These are phyloP conservation scores for Saposhnikovia divaricata DNA, from an alignment of 129 eudicot genomes.

Conservation along the genomic window DNA sequence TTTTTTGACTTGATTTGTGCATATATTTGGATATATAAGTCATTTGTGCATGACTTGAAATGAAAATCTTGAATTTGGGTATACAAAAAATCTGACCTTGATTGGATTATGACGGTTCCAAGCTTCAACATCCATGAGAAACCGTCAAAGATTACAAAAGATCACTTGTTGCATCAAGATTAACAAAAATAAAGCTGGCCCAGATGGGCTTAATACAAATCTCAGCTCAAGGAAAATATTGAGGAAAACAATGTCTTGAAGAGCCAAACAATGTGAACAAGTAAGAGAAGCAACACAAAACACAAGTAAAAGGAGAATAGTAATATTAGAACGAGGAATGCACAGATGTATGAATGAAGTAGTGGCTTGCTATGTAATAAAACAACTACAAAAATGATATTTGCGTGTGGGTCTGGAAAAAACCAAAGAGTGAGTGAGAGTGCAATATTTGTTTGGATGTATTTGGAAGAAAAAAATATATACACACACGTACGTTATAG, in stretches of 20 bases:
- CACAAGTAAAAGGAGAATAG: background rate
- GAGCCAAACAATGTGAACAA: conserved; percentile 2
- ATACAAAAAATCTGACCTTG: conserved; percentile 31
- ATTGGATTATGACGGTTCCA: conserved; percentile 39
- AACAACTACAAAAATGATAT: background rate
- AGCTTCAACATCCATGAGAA: conserved; percentile 57
- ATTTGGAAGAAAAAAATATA: background rate
- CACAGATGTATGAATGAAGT: background rate
- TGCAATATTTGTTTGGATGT: background rate
- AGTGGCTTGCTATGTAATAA: conserved; percentile 1
- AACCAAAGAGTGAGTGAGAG: background rate
- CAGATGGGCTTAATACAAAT: conserved; percentile 25
- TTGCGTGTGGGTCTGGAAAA: background rate
- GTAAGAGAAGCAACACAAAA: conserved; percentile 5
- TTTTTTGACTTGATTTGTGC: no score
- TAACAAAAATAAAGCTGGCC: conserved; percentile 4
- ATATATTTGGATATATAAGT: no score
- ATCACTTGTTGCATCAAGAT: conserved; percentile 17
- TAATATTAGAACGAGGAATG: background rate
- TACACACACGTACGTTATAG: background rate
- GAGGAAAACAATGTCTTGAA: background rate
- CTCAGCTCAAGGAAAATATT: conserved; percentile 13
- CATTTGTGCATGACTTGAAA: no score
- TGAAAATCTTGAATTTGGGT: conserved; percentile 1
- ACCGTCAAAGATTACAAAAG: conserved; percentile 23